Conservation (phyloP, 1,284 basidiomycete genomes). For the Termitomyces sp. region DNA sequence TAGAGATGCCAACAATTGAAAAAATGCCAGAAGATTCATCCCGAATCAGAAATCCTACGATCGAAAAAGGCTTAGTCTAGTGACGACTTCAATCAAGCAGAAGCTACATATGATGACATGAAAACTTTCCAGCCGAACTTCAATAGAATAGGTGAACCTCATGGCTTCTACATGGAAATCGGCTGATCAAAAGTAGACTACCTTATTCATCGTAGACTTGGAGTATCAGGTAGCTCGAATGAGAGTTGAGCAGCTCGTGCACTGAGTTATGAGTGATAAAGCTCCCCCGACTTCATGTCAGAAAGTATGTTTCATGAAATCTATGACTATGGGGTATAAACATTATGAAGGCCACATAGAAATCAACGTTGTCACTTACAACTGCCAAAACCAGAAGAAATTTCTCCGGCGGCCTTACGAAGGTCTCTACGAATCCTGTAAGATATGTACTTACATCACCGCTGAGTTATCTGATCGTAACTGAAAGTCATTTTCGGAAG, state of each 20-base stretch:
- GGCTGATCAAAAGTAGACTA: not conserved
- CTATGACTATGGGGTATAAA: not conserved
- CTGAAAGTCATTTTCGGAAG: conserved; percentile 1
- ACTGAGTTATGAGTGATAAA: not conserved
- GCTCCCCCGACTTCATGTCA: not conserved
- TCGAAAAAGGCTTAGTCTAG: not conserved
- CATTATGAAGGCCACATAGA: not conserved
- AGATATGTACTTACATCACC: not conserved
- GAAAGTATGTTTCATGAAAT: not conserved
- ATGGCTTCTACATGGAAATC: conserved; percentile 9
- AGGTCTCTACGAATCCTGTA: not conserved
- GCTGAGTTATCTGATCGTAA: not conserved
- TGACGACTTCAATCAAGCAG: conserved; percentile 1
- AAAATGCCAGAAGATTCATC: conserved; percentile 3
- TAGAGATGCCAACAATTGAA: not conserved
- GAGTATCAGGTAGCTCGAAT: not conserved
- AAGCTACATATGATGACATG: conserved; percentile 5
- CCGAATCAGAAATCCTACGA: not conserved
- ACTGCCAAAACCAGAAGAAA: not conserved
- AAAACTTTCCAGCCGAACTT: conserved; percentile 6
- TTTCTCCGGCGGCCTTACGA: not conserved
- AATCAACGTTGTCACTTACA: not conserved
- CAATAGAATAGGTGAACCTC: conserved; percentile 10
- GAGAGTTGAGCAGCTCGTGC: not conserved
- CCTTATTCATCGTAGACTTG: not conserved